Evolutionary conservation across 1,284 basidiomycete species (phyloP).

Genomic region (Pseudomicrostroma phylloplanum): DNA sequence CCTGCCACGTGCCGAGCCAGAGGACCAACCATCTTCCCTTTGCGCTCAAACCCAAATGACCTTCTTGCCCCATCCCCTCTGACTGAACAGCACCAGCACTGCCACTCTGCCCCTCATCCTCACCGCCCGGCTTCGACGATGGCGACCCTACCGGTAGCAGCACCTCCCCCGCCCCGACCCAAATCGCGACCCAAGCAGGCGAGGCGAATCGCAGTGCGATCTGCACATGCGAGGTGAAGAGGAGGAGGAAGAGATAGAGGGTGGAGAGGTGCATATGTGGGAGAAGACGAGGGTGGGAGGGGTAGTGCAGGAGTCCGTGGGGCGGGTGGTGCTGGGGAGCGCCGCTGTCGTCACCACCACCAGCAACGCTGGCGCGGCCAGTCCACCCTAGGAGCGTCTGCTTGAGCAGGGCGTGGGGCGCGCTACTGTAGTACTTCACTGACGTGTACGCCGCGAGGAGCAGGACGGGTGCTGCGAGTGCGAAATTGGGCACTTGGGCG

Average conservation of each 20-base stretch:
- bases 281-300: conserved; percentile 37
- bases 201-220: conserved; percentile 76
- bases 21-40: conserved; percentile 56
- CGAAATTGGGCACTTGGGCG: conserved; percentile 78
- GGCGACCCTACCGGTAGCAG: neutral
- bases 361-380: conserved; percentile 52
- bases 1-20: conserved; percentile 73
- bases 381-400: conserved; percentile 33
- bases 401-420: neutral
- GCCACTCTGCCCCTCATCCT: no score
- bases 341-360: no score
- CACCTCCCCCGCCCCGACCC: conserved; percentile 57
- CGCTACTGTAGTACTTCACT: conserved; percentile 4
- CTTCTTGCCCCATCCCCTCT: no score
- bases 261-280: conserved; percentile 67
- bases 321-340: conserved; percentile 2
- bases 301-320: conserved; percentile 9
- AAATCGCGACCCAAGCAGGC: conserved; percentile 70
- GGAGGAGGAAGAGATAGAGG: conserved; percentile 59
- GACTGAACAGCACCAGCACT: no score
- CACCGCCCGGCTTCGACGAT: conserved; percentile 2
- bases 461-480: conserved; percentile 68
- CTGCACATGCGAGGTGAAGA: conserved; percentile 80
- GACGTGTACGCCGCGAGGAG: conserved; percentile 9
- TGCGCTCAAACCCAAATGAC: conserved; percentile 3